Evolutionary conservation across 192 early-diverging fungal genomes (phyloP).

Genomic region (Gamsiella multidivaricata): DNA sequence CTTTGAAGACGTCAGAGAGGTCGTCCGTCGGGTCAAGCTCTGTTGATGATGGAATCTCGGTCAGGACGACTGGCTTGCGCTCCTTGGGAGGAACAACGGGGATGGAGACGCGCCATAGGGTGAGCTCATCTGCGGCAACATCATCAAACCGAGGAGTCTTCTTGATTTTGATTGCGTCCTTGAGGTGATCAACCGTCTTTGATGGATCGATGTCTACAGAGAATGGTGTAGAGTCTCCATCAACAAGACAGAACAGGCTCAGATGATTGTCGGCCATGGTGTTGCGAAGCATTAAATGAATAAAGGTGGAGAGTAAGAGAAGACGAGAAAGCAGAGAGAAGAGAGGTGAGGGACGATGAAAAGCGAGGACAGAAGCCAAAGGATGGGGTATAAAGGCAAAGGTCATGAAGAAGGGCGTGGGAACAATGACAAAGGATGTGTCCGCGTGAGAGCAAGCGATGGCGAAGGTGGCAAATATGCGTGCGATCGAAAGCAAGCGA

Average conservation of each 20-base stretch:
- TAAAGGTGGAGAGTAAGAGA: no score
- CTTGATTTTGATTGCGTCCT: slow-evolving; percentile 6
- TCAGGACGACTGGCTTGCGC: slow-evolving; percentile 2
- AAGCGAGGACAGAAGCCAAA: no score
- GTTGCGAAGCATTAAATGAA: slow-evolving; percentile 20
- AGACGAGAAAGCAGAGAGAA: no score
- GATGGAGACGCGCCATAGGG: slow-evolving; percentile 18
- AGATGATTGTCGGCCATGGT: slow-evolving; percentile 6
- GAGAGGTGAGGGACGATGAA: no score
- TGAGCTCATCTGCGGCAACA: slow-evolving; percentile 7
- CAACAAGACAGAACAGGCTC: slow-evolving; percentile 30
- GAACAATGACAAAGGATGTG: no score
- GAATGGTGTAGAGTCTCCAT: slow-evolving; percentile 23
- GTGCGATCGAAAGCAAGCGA: no score
- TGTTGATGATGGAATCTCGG: neutral
- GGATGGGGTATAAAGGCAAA: no score
- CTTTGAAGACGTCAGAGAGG: slow-evolving; percentile 10
- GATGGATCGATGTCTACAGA: neutral
- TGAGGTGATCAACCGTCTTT: slow-evolving; percentile 19
- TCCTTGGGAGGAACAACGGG: slow-evolving; percentile 13
- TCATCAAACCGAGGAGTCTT: neutral
- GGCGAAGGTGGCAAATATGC: no score
- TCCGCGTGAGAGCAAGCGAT: no score
- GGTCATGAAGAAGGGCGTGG: no score
- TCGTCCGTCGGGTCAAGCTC: slow-evolving; percentile 14